Conservation (phyloP, 306 rosid genomes). For the Gastrolobium villosum region DNA sequence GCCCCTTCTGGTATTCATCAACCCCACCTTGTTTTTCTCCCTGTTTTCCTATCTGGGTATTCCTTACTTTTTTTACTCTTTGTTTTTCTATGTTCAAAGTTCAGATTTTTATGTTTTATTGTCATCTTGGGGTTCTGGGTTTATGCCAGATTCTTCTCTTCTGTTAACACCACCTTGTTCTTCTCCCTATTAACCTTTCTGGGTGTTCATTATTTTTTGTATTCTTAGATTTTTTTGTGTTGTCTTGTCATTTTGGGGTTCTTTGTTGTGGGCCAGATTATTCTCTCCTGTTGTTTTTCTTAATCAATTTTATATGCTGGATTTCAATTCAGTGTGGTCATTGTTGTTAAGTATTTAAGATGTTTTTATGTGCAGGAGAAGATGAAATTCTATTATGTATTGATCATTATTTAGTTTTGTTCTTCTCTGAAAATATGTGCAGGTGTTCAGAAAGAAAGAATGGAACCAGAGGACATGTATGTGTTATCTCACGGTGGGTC, state of each 20-base stretch:
- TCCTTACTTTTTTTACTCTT: not conserved
- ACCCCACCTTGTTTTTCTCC: not conserved
- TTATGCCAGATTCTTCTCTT: too few species aligned
- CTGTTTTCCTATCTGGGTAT: slow-evolving; percentile 18
- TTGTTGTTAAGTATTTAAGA: slow-evolving; percentile 30
- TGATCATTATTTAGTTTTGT: slow-evolving; percentile 29
- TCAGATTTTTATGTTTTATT: not conserved
- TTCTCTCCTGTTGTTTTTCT: slow-evolving; percentile 2
- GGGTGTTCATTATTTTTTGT: too few species aligned
- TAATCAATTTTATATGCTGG: slow-evolving; percentile 17
- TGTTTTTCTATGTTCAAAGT: too few species aligned
- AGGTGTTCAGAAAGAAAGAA: slow-evolving; percentile 98
- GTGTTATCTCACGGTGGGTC: slow-evolving; percentile 75
- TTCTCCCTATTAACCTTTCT: too few species aligned
- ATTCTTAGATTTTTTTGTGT: not conserved
- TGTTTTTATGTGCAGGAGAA: slow-evolving; percentile 28
- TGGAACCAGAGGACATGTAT: slow-evolving; percentile 95
- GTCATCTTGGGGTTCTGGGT: too few species aligned
- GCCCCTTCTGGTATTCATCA: slow-evolving; percentile 79
- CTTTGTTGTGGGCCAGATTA: slow-evolving; percentile 40
- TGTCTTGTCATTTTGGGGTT: slow-evolving; percentile 22
- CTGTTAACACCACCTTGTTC: too few species aligned
- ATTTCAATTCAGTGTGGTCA: slow-evolving; percentile 4
- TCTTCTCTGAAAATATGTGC: slow-evolving; percentile 43
- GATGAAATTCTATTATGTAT: slow-evolving; percentile 4